A percentile compares a stretch with the other conserved stretches of the same genome.
Evolutionary conservation across 768 basidiomycete species (phyloP).

Genomic region (Agrocybe chaxingu): DNA sequence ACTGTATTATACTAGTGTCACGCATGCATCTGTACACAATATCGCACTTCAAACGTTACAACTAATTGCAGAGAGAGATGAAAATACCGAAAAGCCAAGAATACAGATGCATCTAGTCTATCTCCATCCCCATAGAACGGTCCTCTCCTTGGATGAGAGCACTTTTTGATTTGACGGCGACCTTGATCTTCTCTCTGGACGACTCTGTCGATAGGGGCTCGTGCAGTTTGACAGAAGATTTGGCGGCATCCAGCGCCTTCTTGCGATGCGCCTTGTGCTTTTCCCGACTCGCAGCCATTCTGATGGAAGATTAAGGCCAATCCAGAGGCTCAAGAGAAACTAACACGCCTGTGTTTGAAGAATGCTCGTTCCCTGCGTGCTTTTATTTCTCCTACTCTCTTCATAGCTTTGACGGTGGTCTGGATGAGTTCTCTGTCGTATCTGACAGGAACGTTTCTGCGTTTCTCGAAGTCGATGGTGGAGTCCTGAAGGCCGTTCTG

Average conservation of each 20-base stretch:
- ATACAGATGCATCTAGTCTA: slow-evolving; percentile 46
- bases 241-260: slow-evolving; percentile 54
- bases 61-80: slow-evolving; percentile 9
- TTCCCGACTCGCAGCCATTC: slow-evolving; percentile 82
- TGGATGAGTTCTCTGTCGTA: slow-evolving; percentile 93
- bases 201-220: slow-evolving; percentile 52
- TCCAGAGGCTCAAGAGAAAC: background rate
- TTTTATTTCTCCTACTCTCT: slow-evolving; percentile 90
- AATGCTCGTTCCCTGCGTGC: slow-evolving; percentile 87
- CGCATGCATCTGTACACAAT: slow-evolving; percentile 16
- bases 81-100: slow-evolving; percentile 4
- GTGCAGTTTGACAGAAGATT: slow-evolving; percentile 63
- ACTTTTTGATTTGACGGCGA: slow-evolving; percentile 56
- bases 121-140: slow-evolving; percentile 88
- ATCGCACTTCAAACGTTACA: slow-evolving; percentile 13
- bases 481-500: slow-evolving; percentile 63
- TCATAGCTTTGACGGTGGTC: slow-evolving; percentile 96
- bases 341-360: slow-evolving; percentile 82
- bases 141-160: slow-evolving; percentile 83
- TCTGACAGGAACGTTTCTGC: slow-evolving; percentile 93
- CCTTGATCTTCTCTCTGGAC: slow-evolving; percentile 73
- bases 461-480: slow-evolving; percentile 98
- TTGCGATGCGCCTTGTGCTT: slow-evolving; percentile 74
- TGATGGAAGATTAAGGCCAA: slow-evolving; percentile 26
- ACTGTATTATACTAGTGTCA: slow-evolving; percentile 1